A percentile compares a stretch with the other conserved stretches of the same genome.
These are phyloP conservation scores for Colletotrichum cordylinicola DNA, from an alignment of 2,329 filamentous ascomycete genomes.

Conservation along the genomic window DNA sequence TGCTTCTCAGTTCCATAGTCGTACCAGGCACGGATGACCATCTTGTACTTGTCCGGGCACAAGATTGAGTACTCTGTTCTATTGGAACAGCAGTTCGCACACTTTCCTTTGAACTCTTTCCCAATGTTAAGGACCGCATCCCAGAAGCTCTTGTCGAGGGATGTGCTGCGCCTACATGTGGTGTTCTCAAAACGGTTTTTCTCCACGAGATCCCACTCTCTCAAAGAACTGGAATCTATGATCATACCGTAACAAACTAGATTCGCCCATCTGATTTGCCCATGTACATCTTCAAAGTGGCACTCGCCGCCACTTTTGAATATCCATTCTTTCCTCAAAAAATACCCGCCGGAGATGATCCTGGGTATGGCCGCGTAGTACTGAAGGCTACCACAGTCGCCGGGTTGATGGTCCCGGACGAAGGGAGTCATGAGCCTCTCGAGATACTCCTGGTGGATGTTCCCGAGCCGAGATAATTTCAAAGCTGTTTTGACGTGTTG, in stretches of 20 bases:
- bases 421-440: neutral
- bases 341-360: neutral
- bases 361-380: neutral
- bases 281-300: neutral
- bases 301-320: neutral
- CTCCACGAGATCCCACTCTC: rapidly evolving
- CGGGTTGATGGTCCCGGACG: neutral
- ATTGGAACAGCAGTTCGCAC: neutral
- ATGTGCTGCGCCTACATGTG: rapidly evolving
- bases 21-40: neutral
- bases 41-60: neutral
- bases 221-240: neutral
- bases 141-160: neutral
- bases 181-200: neutral
- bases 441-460: neutral
- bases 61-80: neutral
- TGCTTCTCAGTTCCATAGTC: neutral
- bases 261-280: neutral
- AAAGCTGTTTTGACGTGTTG: neutral
- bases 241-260: neutral
- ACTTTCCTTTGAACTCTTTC: neutral
- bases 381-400: rapidly evolving
- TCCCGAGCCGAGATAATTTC: neutral
- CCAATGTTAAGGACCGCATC: rapidly evolving
- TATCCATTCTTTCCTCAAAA: neutral